A percentile compares a stretch with the other conserved stretches of the same genome.
Conservation (phyloP, 208 protist species). For the Leishmania martiniquensis region DNA sequence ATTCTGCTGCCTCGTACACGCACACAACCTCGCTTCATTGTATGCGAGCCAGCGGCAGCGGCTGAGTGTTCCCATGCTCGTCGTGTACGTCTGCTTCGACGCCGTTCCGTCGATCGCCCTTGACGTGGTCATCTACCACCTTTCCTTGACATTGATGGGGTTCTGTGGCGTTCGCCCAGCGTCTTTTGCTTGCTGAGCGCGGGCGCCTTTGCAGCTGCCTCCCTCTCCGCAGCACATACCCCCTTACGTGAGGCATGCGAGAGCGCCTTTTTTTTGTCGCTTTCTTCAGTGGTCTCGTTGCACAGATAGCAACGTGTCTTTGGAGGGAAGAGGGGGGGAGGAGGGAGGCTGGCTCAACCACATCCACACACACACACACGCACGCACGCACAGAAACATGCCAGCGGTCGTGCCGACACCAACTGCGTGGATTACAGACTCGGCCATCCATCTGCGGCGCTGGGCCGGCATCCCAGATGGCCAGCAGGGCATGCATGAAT, state of each 20-base stretch:
- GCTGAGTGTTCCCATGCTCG: conserved; percentile 43
- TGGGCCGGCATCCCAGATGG: too few species aligned
- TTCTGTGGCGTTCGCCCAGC: conserved; percentile 8
- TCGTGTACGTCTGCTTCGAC: conserved; percentile 69
- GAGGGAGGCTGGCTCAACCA: neutral
- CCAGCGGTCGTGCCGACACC: too few species aligned
- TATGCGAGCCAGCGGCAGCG: conserved; percentile 27
- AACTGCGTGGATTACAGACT: too few species aligned
- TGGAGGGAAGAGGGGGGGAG: neutral
- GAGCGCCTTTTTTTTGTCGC: neutral
- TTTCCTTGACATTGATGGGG: conserved; percentile 18
- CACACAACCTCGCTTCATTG: conserved; percentile 36
- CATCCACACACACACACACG: neutral
- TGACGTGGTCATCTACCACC: conserved; percentile 42
- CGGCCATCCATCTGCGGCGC: too few species aligned
- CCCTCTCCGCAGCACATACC: neutral
- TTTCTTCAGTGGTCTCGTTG: neutral
- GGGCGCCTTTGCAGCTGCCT: neutral
- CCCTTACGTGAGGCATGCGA: neutral
- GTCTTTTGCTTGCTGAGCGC: conserved; percentile 11
- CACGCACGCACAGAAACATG: neutral
- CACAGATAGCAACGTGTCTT: neutral
- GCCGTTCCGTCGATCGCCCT: conserved; percentile 60
- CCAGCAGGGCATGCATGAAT: too few species aligned
- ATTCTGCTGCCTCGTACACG: conserved; percentile 51